A percentile compares a stretch with the other conserved stretches of the same genome.
Evolutionary conservation across 768 basidiomycete genomes (phyloP).

Genomic region (Lactifluus rugatus): DNA sequence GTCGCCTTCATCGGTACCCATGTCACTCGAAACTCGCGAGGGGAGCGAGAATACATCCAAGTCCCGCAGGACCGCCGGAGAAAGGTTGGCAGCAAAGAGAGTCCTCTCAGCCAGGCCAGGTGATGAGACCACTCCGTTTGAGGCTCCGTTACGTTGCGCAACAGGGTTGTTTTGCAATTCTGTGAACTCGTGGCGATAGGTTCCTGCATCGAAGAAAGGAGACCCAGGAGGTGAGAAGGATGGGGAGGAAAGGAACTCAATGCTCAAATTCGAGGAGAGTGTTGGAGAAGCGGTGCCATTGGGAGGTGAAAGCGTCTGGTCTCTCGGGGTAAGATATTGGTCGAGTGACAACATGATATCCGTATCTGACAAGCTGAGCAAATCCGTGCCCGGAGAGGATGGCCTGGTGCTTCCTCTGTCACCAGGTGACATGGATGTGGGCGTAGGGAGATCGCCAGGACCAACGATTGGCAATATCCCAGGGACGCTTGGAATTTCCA

Average conservation of each 20-base stretch:
- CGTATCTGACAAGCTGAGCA: not conserved
- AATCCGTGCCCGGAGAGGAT: not conserved
- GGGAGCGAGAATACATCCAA: conserved; percentile 15
- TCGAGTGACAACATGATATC: not conserved
- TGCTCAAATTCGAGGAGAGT: conserved; percentile 8
- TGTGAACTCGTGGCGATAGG: not conserved
- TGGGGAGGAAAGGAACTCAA: conserved; percentile 9
- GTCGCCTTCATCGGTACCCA: conserved; percentile 14
- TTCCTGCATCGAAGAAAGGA: conserved; percentile 2
- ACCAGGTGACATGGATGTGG: not conserved
- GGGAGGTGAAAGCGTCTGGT: not conserved
- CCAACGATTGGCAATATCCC: not conserved
- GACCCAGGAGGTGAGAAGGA: conserved; percentile 13
- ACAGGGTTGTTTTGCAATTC: not conserved
- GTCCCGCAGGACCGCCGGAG: not conserved
- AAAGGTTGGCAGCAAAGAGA: not conserved
- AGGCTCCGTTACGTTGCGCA: not conserved
- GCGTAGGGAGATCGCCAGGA: not conserved
- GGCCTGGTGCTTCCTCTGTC: not conserved
- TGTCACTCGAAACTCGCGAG: conserved; percentile 11
- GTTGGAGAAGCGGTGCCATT: not conserved
- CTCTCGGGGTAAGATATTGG: not conserved
- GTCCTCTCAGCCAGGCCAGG: not conserved
- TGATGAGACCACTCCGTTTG: not conserved
- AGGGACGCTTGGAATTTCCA: not conserved